These are phyloP conservation scores for Corymbia maculata DNA, from an alignment of 345 rosid genomes.

Conservation along the genomic window DNA sequence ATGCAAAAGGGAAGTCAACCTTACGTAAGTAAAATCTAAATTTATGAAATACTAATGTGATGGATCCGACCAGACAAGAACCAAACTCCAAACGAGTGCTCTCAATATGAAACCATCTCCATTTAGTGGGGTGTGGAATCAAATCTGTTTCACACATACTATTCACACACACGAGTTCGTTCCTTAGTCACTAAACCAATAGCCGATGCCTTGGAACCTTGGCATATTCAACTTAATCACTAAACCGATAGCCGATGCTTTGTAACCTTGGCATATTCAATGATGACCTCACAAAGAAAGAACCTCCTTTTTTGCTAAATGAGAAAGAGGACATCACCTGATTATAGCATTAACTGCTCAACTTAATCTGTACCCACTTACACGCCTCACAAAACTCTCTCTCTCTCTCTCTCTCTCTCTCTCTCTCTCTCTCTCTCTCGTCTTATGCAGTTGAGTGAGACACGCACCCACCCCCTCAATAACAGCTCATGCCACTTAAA, in stretches of 20 bases:
- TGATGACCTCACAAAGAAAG: not conserved
- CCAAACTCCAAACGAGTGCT: not conserved
- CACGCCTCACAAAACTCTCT: not conserved
- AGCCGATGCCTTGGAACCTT: not conserved
- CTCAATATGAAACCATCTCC: not conserved
- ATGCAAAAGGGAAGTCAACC: not conserved
- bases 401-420: not conserved
- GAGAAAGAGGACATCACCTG: not conserved
- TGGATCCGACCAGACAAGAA: not conserved
- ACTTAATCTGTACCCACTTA: not conserved
- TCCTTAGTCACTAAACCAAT: not conserved
- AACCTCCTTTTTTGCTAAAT: not conserved
- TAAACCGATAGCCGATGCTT: not conserved
- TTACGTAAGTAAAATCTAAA: not conserved
- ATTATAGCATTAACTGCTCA: not conserved
- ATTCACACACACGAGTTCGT: not conserved
- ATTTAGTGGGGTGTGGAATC: not conserved
- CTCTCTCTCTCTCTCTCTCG: not conserved
- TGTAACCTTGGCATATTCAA: not conserved
- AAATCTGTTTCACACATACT: not conserved
- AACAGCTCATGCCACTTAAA: not conserved
- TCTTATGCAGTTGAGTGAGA: not conserved
- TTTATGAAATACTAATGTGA: not conserved
- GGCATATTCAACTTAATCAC: not conserved
- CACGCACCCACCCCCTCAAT: not conserved